Percentiles rank a stretch among this genome's conserved stretches.
Evolutionary conservation across 306 rosid species (phyloP).

Genomic region (Castanea sativa): DNA sequence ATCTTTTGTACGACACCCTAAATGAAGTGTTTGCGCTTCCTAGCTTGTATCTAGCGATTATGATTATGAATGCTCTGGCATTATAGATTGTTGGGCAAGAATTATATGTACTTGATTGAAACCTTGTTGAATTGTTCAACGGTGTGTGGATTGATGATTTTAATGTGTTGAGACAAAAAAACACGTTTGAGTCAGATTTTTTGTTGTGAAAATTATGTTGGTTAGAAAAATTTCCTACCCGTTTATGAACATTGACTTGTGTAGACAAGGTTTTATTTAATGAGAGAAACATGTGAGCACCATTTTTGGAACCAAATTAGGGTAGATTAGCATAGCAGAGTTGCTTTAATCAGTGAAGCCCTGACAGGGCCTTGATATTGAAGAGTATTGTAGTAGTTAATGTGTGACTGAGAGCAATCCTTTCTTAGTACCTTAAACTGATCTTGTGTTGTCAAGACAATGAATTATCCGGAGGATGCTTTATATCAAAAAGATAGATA

Average conservation of each 20-base stretch:
- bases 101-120: no score
- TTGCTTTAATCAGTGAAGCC: neutral
- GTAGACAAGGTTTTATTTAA: neutral
- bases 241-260: neutral
- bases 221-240: neutral
- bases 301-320: neutral
- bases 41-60: no score
- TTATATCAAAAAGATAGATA: no score
- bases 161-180: neutral
- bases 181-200: neutral
- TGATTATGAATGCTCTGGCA: no score
- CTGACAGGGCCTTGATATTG: no score
- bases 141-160: neutral
- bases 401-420: neutral
- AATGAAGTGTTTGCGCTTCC: no score
- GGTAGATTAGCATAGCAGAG: neutral
- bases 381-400: neutral
- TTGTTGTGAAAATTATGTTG: neutral
- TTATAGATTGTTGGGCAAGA: no score
- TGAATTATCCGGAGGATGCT: neutral
- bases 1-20: no score
- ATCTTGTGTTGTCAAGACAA: neutral
- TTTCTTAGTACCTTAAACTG: neutral
- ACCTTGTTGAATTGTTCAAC: neutral
- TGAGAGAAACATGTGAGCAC: no score